These are phyloP conservation scores for Acacia concinna DNA, from an alignment of 331 rosid genomes.

Conservation along the genomic window DNA sequence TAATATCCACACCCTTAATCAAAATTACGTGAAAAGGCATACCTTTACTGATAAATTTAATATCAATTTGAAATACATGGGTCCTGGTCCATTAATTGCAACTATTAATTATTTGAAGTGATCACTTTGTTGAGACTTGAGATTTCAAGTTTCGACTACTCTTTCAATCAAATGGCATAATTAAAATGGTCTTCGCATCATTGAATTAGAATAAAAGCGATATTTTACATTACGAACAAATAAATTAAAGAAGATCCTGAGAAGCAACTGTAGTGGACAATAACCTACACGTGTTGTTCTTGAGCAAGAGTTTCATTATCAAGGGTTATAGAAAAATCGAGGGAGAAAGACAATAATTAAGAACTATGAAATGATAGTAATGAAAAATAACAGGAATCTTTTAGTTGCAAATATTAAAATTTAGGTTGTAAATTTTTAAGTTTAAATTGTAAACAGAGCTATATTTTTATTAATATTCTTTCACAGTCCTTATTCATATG, in stretches of 20 bases:
- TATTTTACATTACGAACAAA: background rate
- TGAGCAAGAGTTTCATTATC: background rate
- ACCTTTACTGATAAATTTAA: background rate
- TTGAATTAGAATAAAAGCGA: background rate
- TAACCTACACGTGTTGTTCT: background rate
- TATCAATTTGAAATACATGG: background rate
- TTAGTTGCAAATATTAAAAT: background rate
- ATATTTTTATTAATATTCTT: background rate
- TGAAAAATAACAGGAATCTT: background rate
- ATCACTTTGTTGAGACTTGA: too few species aligned
- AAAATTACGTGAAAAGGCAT: background rate
- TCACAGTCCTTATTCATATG: background rate
- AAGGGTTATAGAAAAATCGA: background rate
- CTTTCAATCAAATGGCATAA: background rate
- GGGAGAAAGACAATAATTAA: background rate
- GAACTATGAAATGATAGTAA: background rate
- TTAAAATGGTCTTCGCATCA: background rate
- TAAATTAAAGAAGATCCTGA: background rate
- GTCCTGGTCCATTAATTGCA: background rate
- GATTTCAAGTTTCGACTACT: background rate
- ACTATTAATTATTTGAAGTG: background rate
- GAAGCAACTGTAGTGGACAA: background rate
- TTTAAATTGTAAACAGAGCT: background rate
- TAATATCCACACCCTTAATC: background rate
- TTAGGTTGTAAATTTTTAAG: background rate